Percentiles rank a stretch among this genome's conserved stretches.
phyloP scores from a whole-genome alignment of 352 stramenopile genomes.

The Pythium chondricola region DNA sequence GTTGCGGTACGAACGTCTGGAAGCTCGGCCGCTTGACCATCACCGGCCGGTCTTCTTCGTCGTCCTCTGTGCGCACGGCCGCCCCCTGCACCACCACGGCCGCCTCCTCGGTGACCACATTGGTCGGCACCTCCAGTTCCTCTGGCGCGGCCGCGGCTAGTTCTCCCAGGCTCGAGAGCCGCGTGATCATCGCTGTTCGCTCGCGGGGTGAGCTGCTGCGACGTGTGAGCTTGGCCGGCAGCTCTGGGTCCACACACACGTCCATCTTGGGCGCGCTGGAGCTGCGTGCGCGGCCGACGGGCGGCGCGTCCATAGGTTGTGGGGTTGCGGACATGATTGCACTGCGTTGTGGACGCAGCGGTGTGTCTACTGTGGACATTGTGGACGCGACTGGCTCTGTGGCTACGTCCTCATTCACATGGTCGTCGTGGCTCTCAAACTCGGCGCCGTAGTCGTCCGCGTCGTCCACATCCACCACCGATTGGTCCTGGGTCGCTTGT shows the following conservation, averaged over 20 bases:
- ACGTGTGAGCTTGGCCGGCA: slow-evolving; percentile 7
- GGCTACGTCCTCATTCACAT: not conserved
- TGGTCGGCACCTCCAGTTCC: slow-evolving; percentile 3
- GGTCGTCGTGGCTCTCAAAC: slow-evolving; percentile 4
- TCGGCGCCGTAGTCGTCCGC: slow-evolving; percentile 10
- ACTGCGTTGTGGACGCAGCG: too few relatives aligned
- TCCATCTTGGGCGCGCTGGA: slow-evolving; percentile 16
- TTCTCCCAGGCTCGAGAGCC: slow-evolving; percentile 3
- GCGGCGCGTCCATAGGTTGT: not conserved
- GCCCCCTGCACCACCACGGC: not conserved
- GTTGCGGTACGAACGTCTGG: slow-evolving; percentile 1
- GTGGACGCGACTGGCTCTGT: not conserved
- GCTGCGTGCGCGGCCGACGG: not conserved
- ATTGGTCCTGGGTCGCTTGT: not conserved
- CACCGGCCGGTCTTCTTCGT: not conserved
- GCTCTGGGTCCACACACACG: slow-evolving; percentile 6
- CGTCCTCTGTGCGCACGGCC: not conserved
- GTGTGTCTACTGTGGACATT: too few relatives aligned
- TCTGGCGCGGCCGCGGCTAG: not conserved
- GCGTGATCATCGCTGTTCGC: not conserved
- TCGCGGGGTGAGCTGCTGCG: slow-evolving; percentile 3
- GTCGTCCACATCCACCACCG: not conserved
- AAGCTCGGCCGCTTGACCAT: not conserved
- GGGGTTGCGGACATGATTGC: not conserved
- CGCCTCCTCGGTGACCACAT: slow-evolving; percentile 4